These are phyloP conservation scores for Schizopora paradoxa DNA, from an alignment of 1,284 basidiomycete species.

Conservation along the genomic window DNA sequence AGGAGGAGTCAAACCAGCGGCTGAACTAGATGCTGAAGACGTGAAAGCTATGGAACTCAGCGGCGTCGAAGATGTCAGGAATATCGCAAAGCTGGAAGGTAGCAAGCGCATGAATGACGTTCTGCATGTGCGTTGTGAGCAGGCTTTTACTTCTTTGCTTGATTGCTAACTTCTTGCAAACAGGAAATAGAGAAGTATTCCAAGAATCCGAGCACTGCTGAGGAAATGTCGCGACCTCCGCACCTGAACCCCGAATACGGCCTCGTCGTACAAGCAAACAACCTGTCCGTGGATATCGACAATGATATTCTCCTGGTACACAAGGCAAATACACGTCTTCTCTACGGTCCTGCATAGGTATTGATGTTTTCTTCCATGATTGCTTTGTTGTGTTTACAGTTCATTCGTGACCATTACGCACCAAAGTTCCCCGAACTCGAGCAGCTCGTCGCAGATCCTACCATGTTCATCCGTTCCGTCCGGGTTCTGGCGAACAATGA, in stretches of 20 bases:
- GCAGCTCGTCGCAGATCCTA: conserved; percentile 87
- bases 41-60: conserved; percentile 90
- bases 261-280: conserved; percentile 96
- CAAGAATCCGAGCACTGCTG: conserved; percentile 67
- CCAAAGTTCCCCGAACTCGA: conserved; percentile 97
- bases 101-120: conserved; percentile 84
- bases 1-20: conserved; percentile 87
- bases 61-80: conserved; percentile 75
- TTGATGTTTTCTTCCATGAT: conserved; percentile 22
- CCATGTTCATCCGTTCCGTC: conserved; percentile 91
- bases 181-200: conserved; percentile 89
- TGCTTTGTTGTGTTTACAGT: conserved; percentile 41
- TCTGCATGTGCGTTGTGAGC: conserved; percentile 52
- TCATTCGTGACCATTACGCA: conserved; percentile 97
- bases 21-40: conserved; percentile 89
- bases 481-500: conserved; percentile 83
- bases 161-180: neutral
- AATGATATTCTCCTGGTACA: conserved; percentile 97
- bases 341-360: conserved; percentile 43
- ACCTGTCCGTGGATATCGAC: conserved; percentile 96
- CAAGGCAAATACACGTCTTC: conserved; percentile 53
- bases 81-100: conserved; percentile 84
- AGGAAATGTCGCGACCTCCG: conserved; percentile 73
- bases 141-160: neutral
- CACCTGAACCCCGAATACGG: conserved; percentile 96